Conservation (phyloP, 495 filamentous ascomycete species). For the Neurospora pannonica region DNA sequence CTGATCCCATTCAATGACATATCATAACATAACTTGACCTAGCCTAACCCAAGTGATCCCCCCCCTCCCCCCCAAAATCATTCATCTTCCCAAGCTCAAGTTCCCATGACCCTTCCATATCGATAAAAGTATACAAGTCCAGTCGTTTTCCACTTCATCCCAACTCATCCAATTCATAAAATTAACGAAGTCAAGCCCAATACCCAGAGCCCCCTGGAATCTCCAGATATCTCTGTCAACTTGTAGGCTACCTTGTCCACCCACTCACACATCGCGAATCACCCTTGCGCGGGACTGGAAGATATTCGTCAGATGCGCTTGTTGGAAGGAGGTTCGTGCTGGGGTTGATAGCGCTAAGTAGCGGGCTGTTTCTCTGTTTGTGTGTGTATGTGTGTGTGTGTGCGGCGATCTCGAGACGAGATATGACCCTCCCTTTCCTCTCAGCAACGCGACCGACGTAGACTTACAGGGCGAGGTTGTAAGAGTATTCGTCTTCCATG, state of each 20-base stretch:
- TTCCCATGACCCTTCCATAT: background rate
- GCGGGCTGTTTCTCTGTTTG: too few species aligned
- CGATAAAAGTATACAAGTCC: background rate
- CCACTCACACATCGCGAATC: too few species aligned
- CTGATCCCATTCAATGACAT: background rate
- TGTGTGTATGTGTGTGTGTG: too few species aligned
- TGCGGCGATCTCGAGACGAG: too few species aligned
- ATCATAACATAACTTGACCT: background rate
- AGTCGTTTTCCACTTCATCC: background rate
- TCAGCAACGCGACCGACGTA: background rate
- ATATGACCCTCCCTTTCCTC: background rate
- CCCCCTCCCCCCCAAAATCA: background rate
- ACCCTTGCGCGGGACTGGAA: too few species aligned
- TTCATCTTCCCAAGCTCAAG: background rate
- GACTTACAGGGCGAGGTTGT: slow-evolving; percentile 75
- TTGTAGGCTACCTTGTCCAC: too few species aligned
- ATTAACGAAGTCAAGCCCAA: background rate
- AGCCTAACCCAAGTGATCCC: background rate
- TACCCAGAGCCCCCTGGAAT: too few species aligned
- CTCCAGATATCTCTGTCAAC: background rate
- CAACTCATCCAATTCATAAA: background rate
- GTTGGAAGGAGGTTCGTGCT: too few species aligned
- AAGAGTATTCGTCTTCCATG: slow-evolving; percentile 98
- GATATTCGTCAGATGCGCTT: background rate
- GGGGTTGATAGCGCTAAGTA: background rate